Evolutionary conservation across 106 monocot species (phyloP).

Genomic region (Dactylorhiza incarnata): DNA sequence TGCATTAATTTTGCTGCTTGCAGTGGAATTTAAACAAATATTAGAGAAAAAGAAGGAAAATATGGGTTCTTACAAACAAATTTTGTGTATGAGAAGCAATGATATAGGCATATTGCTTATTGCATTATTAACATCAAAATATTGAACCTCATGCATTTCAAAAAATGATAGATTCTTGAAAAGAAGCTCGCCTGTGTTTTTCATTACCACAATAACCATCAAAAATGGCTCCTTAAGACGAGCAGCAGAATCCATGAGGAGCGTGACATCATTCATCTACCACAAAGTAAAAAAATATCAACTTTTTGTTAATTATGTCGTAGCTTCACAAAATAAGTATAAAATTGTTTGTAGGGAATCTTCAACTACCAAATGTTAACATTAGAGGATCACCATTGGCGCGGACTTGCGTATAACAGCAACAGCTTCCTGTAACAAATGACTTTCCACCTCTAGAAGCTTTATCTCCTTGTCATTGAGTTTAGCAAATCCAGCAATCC

Average conservation of each 20-base stretch:
- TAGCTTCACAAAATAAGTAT: constrained; percentile 16
- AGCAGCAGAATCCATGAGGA: constrained; percentile 76
- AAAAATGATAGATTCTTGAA: not conserved
- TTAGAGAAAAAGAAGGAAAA: not conserved
- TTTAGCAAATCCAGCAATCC: constrained; percentile 77
- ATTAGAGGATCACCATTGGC: constrained; percentile 99
- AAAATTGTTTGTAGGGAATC: constrained; percentile 45
- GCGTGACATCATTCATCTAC: constrained; percentile 89
- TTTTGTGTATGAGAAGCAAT: not conserved
- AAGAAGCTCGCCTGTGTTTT: constrained; percentile 4
- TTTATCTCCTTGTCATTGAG: constrained; percentile 46
- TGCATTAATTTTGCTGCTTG: too few relatives aligned
- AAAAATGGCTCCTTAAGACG: constrained; percentile 91
- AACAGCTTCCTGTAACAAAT: constrained; percentile 61
- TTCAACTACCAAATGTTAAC: constrained; percentile 97
- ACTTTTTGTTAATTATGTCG: constrained; percentile 20
- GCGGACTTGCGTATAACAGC: constrained; percentile 66
- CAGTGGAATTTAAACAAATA: too few relatives aligned
- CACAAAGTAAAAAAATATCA: constrained; percentile 21
- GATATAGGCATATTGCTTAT: not conserved
- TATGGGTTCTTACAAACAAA: not conserved
- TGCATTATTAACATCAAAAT: not conserved
- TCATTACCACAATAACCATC: constrained; percentile 87
- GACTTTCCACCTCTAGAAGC: constrained; percentile 67
- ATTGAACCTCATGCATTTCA: not conserved